Conservation (phyloP, 345 rosid species). For the Populus deltoides region DNA sequence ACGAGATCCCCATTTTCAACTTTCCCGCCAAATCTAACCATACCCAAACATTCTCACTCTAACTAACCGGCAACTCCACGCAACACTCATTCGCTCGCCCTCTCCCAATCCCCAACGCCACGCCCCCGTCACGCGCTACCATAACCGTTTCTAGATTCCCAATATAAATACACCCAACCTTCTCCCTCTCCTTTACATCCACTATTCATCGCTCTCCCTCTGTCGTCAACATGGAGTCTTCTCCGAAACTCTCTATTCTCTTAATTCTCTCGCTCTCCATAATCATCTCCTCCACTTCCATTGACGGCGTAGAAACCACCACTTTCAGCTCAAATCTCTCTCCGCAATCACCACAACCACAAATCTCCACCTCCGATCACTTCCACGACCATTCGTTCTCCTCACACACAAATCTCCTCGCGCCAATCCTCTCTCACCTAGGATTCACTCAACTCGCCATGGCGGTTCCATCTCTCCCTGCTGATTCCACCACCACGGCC, state of each 20-base stretch:
- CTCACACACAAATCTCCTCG: slow-evolving; percentile 37
- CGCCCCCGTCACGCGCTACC: background rate
- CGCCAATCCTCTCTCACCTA: slow-evolving; percentile 59
- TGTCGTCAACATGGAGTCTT: slow-evolving; percentile 23
- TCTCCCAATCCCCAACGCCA: background rate
- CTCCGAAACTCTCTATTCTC: slow-evolving; percentile 9
- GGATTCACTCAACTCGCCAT: slow-evolving; percentile 58
- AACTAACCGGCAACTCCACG: background rate
- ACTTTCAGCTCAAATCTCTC: no score
- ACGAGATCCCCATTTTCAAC: background rate
- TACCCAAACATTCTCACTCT: background rate
- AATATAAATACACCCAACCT: background rate
- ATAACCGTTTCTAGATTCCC: background rate
- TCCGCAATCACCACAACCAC: background rate
- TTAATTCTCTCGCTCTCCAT: slow-evolving; percentile 6
- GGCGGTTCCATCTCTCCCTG: slow-evolving; percentile 48
- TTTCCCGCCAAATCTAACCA: background rate
- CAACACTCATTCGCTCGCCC: background rate
- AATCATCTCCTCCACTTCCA: slow-evolving; percentile 7
- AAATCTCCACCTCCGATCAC: slow-evolving; percentile 9
- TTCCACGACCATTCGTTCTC: slow-evolving; percentile 23
- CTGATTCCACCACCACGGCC: slow-evolving; percentile 28
- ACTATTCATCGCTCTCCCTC: background rate
- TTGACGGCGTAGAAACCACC: no score
- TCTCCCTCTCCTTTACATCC: background rate